These are phyloP conservation scores for Hanseniaspora valbyensis DNA, from an alignment of 805 yeast genomes.

Conservation along the genomic window DNA sequence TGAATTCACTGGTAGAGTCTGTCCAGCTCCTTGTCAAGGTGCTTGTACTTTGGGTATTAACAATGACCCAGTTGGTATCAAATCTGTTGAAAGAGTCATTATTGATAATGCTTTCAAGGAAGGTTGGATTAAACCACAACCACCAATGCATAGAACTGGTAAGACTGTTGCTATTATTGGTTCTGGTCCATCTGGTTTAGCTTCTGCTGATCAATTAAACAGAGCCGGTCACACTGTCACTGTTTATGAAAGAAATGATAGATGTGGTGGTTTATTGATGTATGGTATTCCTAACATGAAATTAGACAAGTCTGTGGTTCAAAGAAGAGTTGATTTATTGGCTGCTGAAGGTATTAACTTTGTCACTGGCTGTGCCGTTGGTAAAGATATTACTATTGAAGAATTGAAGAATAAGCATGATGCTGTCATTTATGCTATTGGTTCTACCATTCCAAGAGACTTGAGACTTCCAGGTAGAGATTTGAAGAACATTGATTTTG, in stretches of 20 bases:
- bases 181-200: constrained; percentile 95
- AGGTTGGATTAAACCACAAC: constrained; percentile 87
- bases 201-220: constrained; percentile 94
- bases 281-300: constrained; percentile 99
- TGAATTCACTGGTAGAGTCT: constrained; percentile 93
- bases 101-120: constrained; percentile 92
- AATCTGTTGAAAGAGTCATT: constrained; percentile 89
- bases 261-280: constrained; percentile 95
- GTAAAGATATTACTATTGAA: constrained; percentile 66
- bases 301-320: constrained; percentile 82
- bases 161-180: constrained; percentile 79
- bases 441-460: constrained; percentile 94
- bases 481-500: constrained; percentile 78
- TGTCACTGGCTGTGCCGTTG: constrained; percentile 65
- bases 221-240: constrained; percentile 89
- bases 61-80: constrained; percentile 92
- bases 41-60: constrained; percentile 89
- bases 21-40: constrained; percentile 99
- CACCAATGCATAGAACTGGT: constrained; percentile 75
- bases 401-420: constrained; percentile 55
- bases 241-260: constrained; percentile 85
- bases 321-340: constrained; percentile 83
- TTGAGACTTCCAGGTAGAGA: constrained; percentile 89
- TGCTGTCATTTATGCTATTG: constrained; percentile 85
- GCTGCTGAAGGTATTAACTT: constrained; percentile 82